Conservation (phyloP, 352 stramenopile genomes). For the Globisporangium yorkense region DNA sequence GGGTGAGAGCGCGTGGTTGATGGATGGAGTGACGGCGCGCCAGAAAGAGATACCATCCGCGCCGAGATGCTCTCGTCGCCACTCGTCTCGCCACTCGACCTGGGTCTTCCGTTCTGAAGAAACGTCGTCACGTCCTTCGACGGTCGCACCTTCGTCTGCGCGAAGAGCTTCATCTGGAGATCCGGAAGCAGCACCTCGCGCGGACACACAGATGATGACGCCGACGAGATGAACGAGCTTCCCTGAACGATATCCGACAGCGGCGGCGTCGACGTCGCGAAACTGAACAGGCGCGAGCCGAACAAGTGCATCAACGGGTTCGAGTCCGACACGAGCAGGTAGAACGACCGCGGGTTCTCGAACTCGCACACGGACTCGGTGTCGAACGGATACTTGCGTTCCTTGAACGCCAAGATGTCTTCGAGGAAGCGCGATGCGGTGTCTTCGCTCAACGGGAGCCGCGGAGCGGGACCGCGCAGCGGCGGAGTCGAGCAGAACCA, state of each 20-base stretch:
- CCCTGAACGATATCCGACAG: slow-evolving; percentile 32
- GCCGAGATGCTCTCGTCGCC: neutral
- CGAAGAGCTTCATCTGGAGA: slow-evolving; percentile 42
- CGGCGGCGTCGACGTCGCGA: slow-evolving; percentile 47
- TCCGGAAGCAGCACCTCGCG: slow-evolving; percentile 35
- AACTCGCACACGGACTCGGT: slow-evolving; percentile 67
- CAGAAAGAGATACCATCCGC: neutral
- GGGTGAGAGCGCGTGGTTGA: neutral
- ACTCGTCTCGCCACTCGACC: slow-evolving; percentile 2
- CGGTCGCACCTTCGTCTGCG: slow-evolving; percentile 25
- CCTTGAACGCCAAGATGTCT: slow-evolving; percentile 66
- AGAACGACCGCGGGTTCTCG: slow-evolving; percentile 68
- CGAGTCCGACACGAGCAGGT: slow-evolving; percentile 70
- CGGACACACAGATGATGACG: slow-evolving; percentile 24
- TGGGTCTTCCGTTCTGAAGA: slow-evolving; percentile 24
- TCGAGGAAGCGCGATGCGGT: slow-evolving; percentile 60
- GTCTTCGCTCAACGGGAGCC: slow-evolving; percentile 38
- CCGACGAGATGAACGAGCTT: slow-evolving; percentile 52
- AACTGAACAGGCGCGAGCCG: slow-evolving; percentile 63
- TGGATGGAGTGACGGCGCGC: neutral
- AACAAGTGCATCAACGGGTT: slow-evolving; percentile 76
- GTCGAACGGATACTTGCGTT: slow-evolving; percentile 75
- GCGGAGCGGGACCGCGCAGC: neutral
- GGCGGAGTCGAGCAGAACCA: slow-evolving; percentile 48
- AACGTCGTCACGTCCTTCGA: slow-evolving; percentile 41